Percentiles rank a stretch among this genome's conserved stretches.
These are phyloP conservation scores for Acacia crassicarpa DNA, from an alignment of 306 rosid species.

Conservation along the genomic window DNA sequence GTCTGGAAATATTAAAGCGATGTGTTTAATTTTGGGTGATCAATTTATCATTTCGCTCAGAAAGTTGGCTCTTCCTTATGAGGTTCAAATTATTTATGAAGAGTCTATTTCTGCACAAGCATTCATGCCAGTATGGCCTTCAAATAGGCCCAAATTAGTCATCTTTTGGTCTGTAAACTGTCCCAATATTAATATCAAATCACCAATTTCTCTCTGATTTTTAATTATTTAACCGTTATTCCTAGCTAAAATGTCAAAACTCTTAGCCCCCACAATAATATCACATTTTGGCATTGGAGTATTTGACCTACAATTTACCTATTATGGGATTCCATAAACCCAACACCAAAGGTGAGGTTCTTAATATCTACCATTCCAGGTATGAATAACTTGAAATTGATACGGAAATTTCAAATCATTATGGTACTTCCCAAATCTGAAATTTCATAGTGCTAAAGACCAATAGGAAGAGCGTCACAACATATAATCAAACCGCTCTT, in stretches of 20 bases:
- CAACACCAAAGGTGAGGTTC: not conserved
- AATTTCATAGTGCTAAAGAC: not conserved
- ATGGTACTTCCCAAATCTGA: not conserved
- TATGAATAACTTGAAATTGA: not conserved
- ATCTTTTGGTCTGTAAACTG: not conserved
- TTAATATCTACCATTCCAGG: not conserved
- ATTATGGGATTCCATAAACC: not conserved
- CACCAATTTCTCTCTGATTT: not conserved
- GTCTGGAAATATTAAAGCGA: too few species aligned
- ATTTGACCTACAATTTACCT: not conserved
- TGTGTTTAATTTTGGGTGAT: not conserved
- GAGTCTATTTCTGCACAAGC: not conserved
- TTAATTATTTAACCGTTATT: not conserved
- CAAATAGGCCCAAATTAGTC: constrained; percentile 1
- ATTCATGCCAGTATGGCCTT: constrained; percentile 7
- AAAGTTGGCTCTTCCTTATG: not conserved
- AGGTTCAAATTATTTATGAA: not conserved
- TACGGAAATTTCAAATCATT: not conserved
- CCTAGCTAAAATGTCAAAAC: not conserved
- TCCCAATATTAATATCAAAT: not conserved
- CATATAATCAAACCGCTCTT: not conserved
- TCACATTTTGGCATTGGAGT: not conserved
- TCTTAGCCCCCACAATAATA: not conserved
- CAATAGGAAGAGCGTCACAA: not conserved
- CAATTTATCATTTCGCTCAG: not conserved